Evolutionary conservation across 345 rosid genomes (phyloP).

Genomic region (Jatropha curcas): DNA sequence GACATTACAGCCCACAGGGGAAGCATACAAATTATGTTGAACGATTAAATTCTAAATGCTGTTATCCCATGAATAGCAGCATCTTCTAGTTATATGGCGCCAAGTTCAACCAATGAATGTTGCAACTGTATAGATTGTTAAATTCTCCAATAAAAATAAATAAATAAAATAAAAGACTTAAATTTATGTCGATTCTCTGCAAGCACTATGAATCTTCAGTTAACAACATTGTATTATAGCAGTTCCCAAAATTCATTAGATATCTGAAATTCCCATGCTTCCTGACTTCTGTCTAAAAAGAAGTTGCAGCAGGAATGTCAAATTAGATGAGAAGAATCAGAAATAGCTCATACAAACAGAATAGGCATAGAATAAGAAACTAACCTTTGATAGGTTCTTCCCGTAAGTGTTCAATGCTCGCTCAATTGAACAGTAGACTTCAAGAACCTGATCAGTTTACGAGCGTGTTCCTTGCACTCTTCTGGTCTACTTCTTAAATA

Average conservation of each 20-base stretch:
- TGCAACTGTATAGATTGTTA: not conserved
- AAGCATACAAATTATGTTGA: no score
- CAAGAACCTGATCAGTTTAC: slow-evolving; percentile 67
- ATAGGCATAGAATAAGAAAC: slow-evolving; percentile 17
- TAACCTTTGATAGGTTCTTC: slow-evolving; percentile 52
- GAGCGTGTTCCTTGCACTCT: slow-evolving; percentile 66
- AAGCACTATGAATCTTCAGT: not conserved
- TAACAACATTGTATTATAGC: not conserved
- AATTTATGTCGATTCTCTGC: no score
- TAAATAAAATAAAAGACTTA: no score
- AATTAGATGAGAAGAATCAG: not conserved
- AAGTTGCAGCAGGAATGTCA: not conserved
- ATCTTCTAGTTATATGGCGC: not conserved
- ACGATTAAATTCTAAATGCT: no score
- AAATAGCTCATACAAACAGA: not conserved
- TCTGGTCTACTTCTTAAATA: slow-evolving; percentile 56
- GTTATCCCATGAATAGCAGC: not conserved
- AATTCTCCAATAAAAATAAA: not conserved
- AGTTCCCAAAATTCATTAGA: no score
- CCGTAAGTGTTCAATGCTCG: slow-evolving; percentile 67
- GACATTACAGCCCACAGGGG: no score
- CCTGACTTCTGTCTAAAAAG: not conserved
- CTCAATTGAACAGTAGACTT: slow-evolving; percentile 70
- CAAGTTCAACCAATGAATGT: not conserved
- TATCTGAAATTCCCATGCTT: not conserved